Evolutionary conservation across 768 basidiomycete genomes (phyloP).

Genomic region (Russula sp.): DNA sequence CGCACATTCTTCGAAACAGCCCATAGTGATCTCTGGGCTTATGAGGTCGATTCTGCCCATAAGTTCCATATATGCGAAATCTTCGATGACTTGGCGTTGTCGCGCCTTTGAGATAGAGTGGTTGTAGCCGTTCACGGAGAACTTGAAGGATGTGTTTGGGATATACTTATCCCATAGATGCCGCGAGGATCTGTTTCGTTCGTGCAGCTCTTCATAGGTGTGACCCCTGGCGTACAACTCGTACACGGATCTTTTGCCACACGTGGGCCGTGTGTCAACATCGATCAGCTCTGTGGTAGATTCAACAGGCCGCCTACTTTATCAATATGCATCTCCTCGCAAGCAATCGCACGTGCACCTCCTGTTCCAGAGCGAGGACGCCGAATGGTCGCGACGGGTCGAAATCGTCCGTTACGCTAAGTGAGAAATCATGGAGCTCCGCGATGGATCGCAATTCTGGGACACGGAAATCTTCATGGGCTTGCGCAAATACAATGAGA

Average conservation of each 20-base stretch:
- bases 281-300: neutral
- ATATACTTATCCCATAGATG: conserved; percentile 55
- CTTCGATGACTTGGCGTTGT: conserved; percentile 64
- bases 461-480: conserved; percentile 74
- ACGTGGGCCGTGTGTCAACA: neutral
- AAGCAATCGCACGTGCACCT: conserved; percentile 68
- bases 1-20: conserved; percentile 86
- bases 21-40: conserved; percentile 63
- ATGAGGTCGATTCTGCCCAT: conserved; percentile 78
- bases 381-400: conserved; percentile 67
- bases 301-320: conserved; percentile 39
- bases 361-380: conserved; percentile 59
- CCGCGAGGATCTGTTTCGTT: conserved; percentile 38
- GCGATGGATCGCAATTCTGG: conserved; percentile 78
- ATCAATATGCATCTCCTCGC: conserved; percentile 76
- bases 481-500: conserved; percentile 75
- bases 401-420: conserved; percentile 40
- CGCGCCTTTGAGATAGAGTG: conserved; percentile 64
- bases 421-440: conserved; percentile 61
- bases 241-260: conserved; percentile 56
- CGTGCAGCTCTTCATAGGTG: conserved; percentile 67
- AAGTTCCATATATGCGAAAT: conserved; percentile 82
- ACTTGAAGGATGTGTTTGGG: conserved; percentile 71
- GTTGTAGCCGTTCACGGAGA: conserved; percentile 67
- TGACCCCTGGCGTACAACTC: conserved; percentile 70